phyloP scores from a whole-genome alignment of 257 asterid genomes.

The Solanum virginianum region DNA sequence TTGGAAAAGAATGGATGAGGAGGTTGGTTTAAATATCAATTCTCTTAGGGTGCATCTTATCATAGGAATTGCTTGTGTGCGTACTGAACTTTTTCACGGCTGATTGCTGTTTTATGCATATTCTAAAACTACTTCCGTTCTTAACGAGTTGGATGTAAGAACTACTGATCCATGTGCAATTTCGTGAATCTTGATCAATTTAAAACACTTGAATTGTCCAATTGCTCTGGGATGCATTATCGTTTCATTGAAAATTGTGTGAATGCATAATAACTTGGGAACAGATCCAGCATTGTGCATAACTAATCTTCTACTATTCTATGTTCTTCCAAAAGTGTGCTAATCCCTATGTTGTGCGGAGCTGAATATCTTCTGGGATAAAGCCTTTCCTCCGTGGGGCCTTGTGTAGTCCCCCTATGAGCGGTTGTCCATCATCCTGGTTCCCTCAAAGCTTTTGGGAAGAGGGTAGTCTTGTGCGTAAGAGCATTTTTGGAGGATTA shows the following conservation, averaged over 20 bases:
- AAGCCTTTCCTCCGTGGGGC: no score
- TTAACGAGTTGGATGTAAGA: not conserved
- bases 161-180: not conserved
- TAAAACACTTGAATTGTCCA: not conserved
- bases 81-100: not conserved
- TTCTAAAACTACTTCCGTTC: not conserved
- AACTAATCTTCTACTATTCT: no score
- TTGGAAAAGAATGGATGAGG: slow-evolving; percentile 77
- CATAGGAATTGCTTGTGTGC: not conserved
- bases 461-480: no score
- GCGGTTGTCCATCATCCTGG: no score
- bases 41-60: not conserved
- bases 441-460: no score
- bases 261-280: not conserved
- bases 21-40: slow-evolving; percentile 25
- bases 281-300: not conserved
- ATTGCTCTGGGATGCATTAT: not conserved
- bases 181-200: not conserved
- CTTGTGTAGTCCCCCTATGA: no score
- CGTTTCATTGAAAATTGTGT: not conserved
- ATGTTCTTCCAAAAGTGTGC: no score
- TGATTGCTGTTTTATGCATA: not conserved
- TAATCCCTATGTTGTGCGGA: no score
- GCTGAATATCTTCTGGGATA: no score
- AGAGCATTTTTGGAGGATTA: not conserved